Evolutionary conservation across 2,329 filamentous ascomycete genomes (phyloP).

Genomic region (Epicoccum nigrum): DNA sequence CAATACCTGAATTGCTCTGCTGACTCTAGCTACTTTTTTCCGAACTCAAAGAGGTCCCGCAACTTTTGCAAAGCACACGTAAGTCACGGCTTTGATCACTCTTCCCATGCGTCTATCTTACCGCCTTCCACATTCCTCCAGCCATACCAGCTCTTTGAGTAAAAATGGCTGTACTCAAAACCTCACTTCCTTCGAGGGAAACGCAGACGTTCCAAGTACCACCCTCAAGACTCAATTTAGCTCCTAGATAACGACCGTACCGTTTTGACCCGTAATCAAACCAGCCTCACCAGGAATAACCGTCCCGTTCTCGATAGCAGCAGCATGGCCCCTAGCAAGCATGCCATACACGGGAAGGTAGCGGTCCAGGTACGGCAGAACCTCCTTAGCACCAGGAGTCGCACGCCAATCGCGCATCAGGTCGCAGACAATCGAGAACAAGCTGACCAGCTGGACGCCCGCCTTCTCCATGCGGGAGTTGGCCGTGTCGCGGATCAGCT

Average conservation of each 20-base stretch:
- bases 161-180: too few species aligned
- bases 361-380: slow-evolving; percentile 69
- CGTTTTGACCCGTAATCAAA: slow-evolving; percentile 30
- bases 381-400: slow-evolving; percentile 57
- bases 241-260: slow-evolving; percentile 21
- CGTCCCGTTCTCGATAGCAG: slow-evolving; percentile 65
- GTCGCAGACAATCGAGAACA: slow-evolving; percentile 70
- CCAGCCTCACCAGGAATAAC: slow-evolving; percentile 61
- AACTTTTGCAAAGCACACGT: too few species aligned
- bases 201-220: too few species aligned
- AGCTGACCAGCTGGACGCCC: slow-evolving; percentile 67
- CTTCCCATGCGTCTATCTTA: too few species aligned
- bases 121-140: too few species aligned
- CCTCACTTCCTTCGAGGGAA: too few species aligned
- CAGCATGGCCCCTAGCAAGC: slow-evolving; percentile 66
- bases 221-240: too few species aligned
- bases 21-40: too few species aligned
- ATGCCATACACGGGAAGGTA: slow-evolving; percentile 70
- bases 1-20: too few species aligned
- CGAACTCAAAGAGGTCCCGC: too few species aligned
- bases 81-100: too few species aligned
- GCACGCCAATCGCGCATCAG: slow-evolving; percentile 74
- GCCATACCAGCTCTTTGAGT: too few species aligned
- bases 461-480: slow-evolving; percentile 71
- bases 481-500: slow-evolving; percentile 65